Conservation (phyloP, 768 basidiomycete species). For the Trametes punicea region DNA sequence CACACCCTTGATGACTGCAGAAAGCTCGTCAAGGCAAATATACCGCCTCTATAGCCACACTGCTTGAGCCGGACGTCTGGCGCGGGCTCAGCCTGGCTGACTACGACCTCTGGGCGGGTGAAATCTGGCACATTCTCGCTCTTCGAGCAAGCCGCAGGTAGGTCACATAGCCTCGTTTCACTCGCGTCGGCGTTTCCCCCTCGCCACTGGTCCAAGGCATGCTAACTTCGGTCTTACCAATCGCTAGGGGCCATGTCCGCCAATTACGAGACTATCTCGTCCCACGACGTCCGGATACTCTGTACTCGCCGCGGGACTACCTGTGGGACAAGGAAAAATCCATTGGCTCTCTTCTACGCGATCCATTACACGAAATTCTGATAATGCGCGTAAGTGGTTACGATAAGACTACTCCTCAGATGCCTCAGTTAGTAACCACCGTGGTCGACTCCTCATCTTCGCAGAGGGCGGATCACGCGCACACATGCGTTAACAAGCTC, state of each 20-base stretch:
- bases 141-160: slow-evolving; percentile 70
- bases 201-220: not conserved
- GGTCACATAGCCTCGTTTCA: slow-evolving; percentile 15
- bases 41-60: slow-evolving; percentile 52
- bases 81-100: slow-evolving; percentile 58
- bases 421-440: not conserved
- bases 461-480: slow-evolving; percentile 63
- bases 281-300: slow-evolving; percentile 54
- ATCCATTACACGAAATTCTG: slow-evolving; percentile 43
- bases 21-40: slow-evolving; percentile 68
- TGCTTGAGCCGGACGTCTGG: slow-evolving; percentile 73
- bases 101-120: slow-evolving; percentile 69
- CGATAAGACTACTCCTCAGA: not conserved
- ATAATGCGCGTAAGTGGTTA: slow-evolving; percentile 34
- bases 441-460: not conserved
- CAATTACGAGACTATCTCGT: slow-evolving; percentile 64
- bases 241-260: slow-evolving; percentile 56
- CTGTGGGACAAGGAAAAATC: slow-evolving; percentile 40
- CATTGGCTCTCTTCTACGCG: slow-evolving; percentile 36
- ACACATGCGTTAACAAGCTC: slow-evolving; percentile 60
- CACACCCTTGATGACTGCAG: slow-evolving; percentile 34
- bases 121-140: slow-evolving; percentile 75
- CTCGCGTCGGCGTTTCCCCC: not conserved
- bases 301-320: slow-evolving; percentile 56
- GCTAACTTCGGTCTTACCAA: not conserved